Conservation (phyloP, 495 filamentous ascomycete species). For the Aspergillus sclerotiicarbonarius region DNA sequence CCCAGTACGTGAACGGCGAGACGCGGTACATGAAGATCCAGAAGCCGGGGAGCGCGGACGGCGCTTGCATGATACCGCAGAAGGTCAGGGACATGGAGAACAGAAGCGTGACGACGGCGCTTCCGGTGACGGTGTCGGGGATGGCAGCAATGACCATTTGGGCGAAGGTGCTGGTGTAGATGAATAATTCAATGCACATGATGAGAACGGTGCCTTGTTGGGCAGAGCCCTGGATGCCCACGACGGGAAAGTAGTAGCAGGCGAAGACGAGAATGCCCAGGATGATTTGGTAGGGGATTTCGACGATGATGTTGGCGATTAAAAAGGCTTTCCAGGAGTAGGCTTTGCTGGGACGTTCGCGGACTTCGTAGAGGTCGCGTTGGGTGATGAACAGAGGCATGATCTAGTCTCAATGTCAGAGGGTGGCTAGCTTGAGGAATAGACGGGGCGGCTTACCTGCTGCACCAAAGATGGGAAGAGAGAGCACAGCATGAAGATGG, state of each 20-base stretch:
- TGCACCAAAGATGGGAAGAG: constrained; percentile 53
- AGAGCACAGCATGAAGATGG: constrained; percentile 60
- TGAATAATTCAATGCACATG: constrained; percentile 48
- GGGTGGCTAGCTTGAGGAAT: constrained; percentile 12
- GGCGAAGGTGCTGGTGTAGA: constrained; percentile 48
- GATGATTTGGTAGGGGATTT: constrained; percentile 47
- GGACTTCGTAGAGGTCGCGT: constrained; percentile 63
- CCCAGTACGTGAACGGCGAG: constrained; percentile 58
- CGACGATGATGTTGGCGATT: constrained; percentile 58
- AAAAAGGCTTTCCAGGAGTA: constrained; percentile 74
- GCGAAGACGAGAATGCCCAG: constrained; percentile 42
- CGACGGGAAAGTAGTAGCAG: constrained; percentile 51
- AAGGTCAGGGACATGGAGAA: constrained; percentile 59
- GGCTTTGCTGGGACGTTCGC: constrained; percentile 63
- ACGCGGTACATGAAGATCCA: constrained; percentile 72
- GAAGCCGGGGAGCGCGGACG: constrained; percentile 58
- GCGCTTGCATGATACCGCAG: constrained; percentile 58
- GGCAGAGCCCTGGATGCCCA: constrained; percentile 36
- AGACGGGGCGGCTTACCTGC: constrained; percentile 51
- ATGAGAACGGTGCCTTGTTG: constrained; percentile 52
- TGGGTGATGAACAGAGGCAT: constrained; percentile 65
- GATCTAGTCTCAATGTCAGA: constrained; percentile 40
- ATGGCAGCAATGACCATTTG: constrained; percentile 59
- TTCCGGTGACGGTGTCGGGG: constrained; percentile 53
- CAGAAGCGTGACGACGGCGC: constrained; percentile 51